A percentile compares a stretch with the other conserved stretches of the same genome.
These are phyloP conservation scores for Podaxis carcinomalis DNA, from an alignment of 768 basidiomycete species.

Conservation along the genomic window DNA sequence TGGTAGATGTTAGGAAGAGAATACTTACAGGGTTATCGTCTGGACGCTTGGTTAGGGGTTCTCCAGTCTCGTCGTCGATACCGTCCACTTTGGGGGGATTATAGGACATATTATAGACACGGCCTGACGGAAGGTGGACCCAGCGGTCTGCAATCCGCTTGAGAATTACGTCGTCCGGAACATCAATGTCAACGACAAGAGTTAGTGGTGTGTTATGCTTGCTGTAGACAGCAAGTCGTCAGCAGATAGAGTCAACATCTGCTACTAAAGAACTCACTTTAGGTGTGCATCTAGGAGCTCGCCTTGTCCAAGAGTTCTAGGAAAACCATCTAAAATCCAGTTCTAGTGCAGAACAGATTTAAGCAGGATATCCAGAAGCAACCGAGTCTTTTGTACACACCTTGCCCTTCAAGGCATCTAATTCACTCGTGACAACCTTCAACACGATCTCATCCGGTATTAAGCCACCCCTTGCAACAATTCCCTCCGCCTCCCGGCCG, in stretches of 20 bases:
- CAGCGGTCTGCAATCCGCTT: constrained; percentile 86
- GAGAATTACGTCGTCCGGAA: constrained; percentile 84
- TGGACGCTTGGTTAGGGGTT: constrained; percentile 80
- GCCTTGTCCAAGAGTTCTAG: constrained; percentile 83
- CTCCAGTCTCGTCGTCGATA: constrained; percentile 82
- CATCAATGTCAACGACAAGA: constrained; percentile 81
- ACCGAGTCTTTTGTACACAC: constrained; percentile 29
- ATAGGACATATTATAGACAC: constrained; percentile 88
- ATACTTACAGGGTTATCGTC: constrained; percentile 82
- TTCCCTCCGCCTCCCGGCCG: constrained; percentile 68
- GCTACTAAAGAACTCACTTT: constrained; percentile 36
- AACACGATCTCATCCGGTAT: constrained; percentile 80
- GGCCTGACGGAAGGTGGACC: constrained; percentile 83
- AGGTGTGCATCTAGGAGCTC: constrained; percentile 74
- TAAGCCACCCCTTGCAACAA: constrained; percentile 76
- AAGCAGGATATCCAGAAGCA: not conserved
- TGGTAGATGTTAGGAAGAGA: not conserved
- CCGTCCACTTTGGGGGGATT: constrained; percentile 80
- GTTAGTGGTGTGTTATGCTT: constrained; percentile 63
- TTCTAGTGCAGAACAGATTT: constrained; percentile 40
- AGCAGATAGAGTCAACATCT: not conserved
- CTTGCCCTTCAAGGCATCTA: constrained; percentile 62
- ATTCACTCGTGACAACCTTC: constrained; percentile 67
- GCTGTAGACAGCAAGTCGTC: constrained; percentile 30
- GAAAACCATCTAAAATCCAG: constrained; percentile 93